phyloP scores from a whole-genome alignment of 768 basidiomycete genomes.

The Fomitopsis serialis region DNA sequence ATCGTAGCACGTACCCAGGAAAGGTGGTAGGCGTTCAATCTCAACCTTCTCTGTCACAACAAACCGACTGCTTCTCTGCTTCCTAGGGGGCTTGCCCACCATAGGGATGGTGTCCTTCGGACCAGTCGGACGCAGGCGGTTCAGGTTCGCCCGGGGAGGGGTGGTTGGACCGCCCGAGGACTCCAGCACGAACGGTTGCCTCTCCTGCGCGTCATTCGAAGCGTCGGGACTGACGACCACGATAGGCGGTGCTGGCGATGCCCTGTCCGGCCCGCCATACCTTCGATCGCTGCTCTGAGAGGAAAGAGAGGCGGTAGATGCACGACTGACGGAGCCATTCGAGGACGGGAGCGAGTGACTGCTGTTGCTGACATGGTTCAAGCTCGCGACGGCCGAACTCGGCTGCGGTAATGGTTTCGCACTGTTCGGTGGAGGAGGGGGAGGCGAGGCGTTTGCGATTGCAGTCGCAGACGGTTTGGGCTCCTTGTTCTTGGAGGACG shows the following conservation, averaged over 20 bases:
- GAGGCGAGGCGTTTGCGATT: slow-evolving; percentile 36
- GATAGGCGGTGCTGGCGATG: slow-evolving; percentile 68
- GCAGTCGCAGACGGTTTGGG: slow-evolving; percentile 41
- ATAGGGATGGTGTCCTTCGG: slow-evolving; percentile 98
- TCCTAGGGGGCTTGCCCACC: slow-evolving; percentile 92
- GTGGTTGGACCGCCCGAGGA: slow-evolving; percentile 47
- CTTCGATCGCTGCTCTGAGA: slow-evolving; percentile 52
- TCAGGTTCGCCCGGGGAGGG: slow-evolving; percentile 60
- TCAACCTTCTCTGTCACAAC: slow-evolving; percentile 95
- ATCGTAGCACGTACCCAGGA: slow-evolving; percentile 57
- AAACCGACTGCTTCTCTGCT: slow-evolving; percentile 95
- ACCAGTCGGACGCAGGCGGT: slow-evolving; percentile 56
- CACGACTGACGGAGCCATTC: slow-evolving; percentile 37
- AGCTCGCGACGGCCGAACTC: slow-evolving; percentile 31
- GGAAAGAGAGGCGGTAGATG: slow-evolving; percentile 32
- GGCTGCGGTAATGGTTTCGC: slow-evolving; percentile 60
- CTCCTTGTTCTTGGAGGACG: slow-evolving; percentile 67
- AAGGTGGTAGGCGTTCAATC: slow-evolving; percentile 89
- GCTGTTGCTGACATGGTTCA: slow-evolving; percentile 30
- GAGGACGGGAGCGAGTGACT: slow-evolving; percentile 36
- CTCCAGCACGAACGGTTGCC: slow-evolving; percentile 16
- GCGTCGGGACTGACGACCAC: slow-evolving; percentile 81
- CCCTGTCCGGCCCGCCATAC: slow-evolving; percentile 38
- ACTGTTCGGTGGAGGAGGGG: slow-evolving; percentile 60
- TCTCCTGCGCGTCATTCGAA: slow-evolving; percentile 39